These are phyloP conservation scores for Penicillium sp. DNA, from an alignment of 2,329 filamentous ascomycete species.

Conservation along the genomic window DNA sequence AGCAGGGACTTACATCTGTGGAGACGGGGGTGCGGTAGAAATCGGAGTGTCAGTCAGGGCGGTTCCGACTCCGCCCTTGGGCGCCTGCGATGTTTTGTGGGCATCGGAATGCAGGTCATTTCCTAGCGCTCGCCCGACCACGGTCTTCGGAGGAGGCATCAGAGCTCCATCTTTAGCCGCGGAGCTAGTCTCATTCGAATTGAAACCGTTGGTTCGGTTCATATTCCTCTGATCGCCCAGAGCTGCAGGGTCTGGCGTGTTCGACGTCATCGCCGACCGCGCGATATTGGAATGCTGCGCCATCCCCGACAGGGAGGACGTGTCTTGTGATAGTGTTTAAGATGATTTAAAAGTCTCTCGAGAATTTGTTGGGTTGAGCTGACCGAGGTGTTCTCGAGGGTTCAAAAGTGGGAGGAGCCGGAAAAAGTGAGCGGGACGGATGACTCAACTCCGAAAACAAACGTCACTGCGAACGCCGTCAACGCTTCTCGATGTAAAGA, in stretches of 20 bases:
- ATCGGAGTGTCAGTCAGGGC: slow-evolving; percentile 59
- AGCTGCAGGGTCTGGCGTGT: slow-evolving; percentile 18
- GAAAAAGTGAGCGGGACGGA: slow-evolving; percentile 17
- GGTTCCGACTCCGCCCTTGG: slow-evolving; percentile 47
- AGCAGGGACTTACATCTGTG: slow-evolving; percentile 52
- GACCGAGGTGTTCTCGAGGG: slow-evolving; percentile 5
- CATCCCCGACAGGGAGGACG: slow-evolving; percentile 27
- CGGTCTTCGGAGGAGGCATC: slow-evolving; percentile 37
- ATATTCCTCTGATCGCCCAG: slow-evolving; percentile 20
- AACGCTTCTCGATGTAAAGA: not conserved
- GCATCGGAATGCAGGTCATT: slow-evolving; percentile 39
- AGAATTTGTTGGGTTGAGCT: not conserved
- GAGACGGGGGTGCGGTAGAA: slow-evolving; percentile 58
- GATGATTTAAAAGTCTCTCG: not conserved
- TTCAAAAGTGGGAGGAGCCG: slow-evolving; percentile 6
- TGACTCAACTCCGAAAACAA: slow-evolving; percentile 13
- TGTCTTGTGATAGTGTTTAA: not conserved
- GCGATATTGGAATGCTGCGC: slow-evolving; percentile 48
- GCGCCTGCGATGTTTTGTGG: slow-evolving; percentile 32
- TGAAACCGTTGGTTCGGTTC: slow-evolving; percentile 19
- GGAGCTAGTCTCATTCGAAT: slow-evolving; percentile 21
- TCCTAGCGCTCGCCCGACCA: slow-evolving; percentile 42
- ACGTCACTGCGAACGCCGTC: slow-evolving; percentile 7
- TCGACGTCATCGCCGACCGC: slow-evolving; percentile 48
- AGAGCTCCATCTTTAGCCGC: slow-evolving; percentile 31